A percentile compares a stretch with the other conserved stretches of the same genome.
These are phyloP conservation scores for Saturnispora dispora DNA, from an alignment of 805 yeast genomes.

Conservation along the genomic window DNA sequence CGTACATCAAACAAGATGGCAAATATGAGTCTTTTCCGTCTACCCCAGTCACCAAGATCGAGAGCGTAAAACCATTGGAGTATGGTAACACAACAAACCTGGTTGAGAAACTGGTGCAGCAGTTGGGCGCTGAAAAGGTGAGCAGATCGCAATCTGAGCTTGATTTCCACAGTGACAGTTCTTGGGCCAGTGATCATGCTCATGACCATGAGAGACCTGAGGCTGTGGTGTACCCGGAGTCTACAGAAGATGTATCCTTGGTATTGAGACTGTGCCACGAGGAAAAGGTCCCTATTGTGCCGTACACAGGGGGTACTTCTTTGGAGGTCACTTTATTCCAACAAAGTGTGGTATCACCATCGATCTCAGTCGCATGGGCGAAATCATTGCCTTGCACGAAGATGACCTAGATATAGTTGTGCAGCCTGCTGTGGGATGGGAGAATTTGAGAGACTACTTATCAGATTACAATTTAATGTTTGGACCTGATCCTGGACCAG, in stretches of 20 bases:
- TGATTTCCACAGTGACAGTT: slow-evolving; percentile 26
- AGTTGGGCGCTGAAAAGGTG: slow-evolving; percentile 47
- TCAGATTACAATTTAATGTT: slow-evolving; percentile 45
- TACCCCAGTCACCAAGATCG: slow-evolving; percentile 41
- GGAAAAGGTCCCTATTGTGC: slow-evolving; percentile 58
- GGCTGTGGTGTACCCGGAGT: slow-evolving; percentile 51
- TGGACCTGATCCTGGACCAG: slow-evolving; percentile 77
- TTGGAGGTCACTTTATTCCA: slow-evolving; percentile 67
- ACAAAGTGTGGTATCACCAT: slow-evolving; percentile 55
- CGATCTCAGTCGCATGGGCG: slow-evolving; percentile 55
- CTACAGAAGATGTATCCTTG: slow-evolving; percentile 58
- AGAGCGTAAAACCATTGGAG: slow-evolving; percentile 35
- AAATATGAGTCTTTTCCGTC: slow-evolving; percentile 18
- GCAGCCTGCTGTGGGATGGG: slow-evolving; percentile 79
- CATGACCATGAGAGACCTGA: slow-evolving; percentile 26
- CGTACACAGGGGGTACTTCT: slow-evolving; percentile 71
- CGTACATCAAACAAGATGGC: not conserved
- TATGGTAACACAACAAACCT: slow-evolving; percentile 47
- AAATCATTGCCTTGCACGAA: slow-evolving; percentile 46
- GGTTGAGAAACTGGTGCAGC: slow-evolving; percentile 35
- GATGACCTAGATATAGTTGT: slow-evolving; percentile 64
- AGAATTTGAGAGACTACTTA: slow-evolving; percentile 47
- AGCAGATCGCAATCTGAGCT: slow-evolving; percentile 28
- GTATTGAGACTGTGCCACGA: slow-evolving; percentile 55
- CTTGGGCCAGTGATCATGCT: slow-evolving; percentile 29